Evolutionary conservation across 768 basidiomycete species (phyloP), one percentile per base, ranked within the genome.

Genomic region (Termitomyces sp.): DNA sequence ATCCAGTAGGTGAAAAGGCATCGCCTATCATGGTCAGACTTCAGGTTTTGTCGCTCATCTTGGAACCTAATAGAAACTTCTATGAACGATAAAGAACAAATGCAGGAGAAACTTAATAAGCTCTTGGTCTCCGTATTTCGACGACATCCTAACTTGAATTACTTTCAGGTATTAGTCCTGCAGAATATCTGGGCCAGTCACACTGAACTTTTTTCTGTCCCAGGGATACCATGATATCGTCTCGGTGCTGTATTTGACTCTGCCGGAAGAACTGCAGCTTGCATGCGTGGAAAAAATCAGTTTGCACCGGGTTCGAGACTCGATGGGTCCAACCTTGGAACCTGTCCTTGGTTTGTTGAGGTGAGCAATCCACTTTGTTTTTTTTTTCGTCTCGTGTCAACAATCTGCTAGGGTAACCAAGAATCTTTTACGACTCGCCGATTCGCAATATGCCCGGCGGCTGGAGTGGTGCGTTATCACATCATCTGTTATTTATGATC

Each of bases 211-310:
- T 42, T n/a, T 10, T 48, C 10, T 22, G 12, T 47, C 41, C 31
- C 68, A 95, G 86, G 94, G 94, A 46, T 96, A 90, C 71, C 94
- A 97, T 66, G 94, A 97, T 66, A 92, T 98, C 43, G 78, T 92
- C 22, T 89, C 92, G 0, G 92, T 97, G 13, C 59, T 97, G 4
- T 86, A 85, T 63, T 76, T 94, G 32, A 92, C 90, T 0, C 73
- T 93, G 5, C 88, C 88, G 2, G 69, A 69, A 26, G 81, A 84
- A 44, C 63, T 83, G 24, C 87, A 81, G 44, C 68, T 86, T 0
- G 69, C 71, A 3, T 85, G 82, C 48, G 77, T 78, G 7, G 90
- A 93, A 72, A 85, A 89, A 63, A 63, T 94, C 34, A 92, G 89
- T 65, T 69, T 94, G 34, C 84, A 91, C 49, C 69, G 93, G 20